Evolutionary conservation across 495 filamentous ascomycete genomes (phyloP).

Genomic region (Niebla homalea): DNA sequence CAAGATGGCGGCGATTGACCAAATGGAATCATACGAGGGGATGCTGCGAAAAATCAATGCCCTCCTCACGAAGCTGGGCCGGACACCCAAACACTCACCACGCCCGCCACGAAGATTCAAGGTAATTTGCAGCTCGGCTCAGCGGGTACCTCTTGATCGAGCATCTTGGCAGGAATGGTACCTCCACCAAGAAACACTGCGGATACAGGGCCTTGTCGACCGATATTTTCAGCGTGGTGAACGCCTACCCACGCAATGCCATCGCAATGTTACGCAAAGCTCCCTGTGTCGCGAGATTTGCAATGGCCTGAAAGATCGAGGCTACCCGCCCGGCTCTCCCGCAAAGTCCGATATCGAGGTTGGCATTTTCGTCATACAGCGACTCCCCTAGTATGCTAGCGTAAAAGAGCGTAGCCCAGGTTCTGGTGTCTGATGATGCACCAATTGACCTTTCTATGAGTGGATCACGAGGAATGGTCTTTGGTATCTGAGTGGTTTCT

Average conservation of each 20-base stretch:
- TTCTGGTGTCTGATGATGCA: too few relatives aligned
- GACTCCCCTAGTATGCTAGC: slow-evolving; percentile 16
- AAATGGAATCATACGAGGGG: slow-evolving; percentile 45
- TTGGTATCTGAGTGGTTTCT: too few relatives aligned
- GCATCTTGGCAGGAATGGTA: slow-evolving; percentile 57
- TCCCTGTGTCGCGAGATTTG: slow-evolving; percentile 50
- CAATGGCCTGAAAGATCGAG: slow-evolving; percentile 42
- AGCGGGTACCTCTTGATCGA: slow-evolving; percentile 40
- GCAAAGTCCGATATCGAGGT: slow-evolving; percentile 43
- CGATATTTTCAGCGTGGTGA: slow-evolving; percentile 43
- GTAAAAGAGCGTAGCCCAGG: too few relatives aligned
- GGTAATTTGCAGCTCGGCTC: slow-evolving; percentile 38
- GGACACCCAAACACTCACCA: slow-evolving; percentile 4
- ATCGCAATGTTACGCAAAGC: slow-evolving; percentile 36
- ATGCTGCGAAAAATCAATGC: slow-evolving; percentile 37
- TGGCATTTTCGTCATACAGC: slow-evolving; percentile 49
- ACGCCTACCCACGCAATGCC: slow-evolving; percentile 24
- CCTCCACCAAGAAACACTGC: slow-evolving; percentile 54
- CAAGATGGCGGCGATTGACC: slow-evolving; percentile 41
- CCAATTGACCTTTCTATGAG: too few relatives aligned
- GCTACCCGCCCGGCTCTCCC: slow-evolving; percentile 31
- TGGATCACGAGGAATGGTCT: too few relatives aligned
- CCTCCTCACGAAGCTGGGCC: slow-evolving; percentile 33
- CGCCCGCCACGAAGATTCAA: slow-evolving; percentile 31
- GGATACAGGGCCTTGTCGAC: slow-evolving; percentile 47